These are phyloP conservation scores for Mortierella sp. DNA, from an alignment of 371 early-diverging fungal genomes.

Conservation along the genomic window DNA sequence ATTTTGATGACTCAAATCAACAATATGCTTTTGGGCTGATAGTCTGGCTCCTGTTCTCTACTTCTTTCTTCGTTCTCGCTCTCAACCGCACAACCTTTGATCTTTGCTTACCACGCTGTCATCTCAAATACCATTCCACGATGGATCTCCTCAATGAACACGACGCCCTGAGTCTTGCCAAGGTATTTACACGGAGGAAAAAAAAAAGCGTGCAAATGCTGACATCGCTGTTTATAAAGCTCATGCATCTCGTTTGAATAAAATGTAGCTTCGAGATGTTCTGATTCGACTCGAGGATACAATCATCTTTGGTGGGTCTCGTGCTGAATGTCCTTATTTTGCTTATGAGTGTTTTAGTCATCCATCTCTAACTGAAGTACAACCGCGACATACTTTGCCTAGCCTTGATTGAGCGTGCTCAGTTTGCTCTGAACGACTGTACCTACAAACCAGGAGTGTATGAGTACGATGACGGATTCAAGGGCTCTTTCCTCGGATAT, in stretches of 20 bases:
- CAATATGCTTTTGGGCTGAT: too few species aligned
- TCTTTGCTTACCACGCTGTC: not conserved
- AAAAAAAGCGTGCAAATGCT: too few species aligned
- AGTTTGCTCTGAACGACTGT: slow-evolving; percentile 85
- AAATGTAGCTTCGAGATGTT: slow-evolving; percentile 72
- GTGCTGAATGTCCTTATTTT: not conserved
- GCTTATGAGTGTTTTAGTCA: not conserved
- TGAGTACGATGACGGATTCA: slow-evolving; percentile 70
- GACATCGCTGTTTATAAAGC: not conserved
- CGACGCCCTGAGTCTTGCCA: slow-evolving; percentile 51
- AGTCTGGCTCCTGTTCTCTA: too few species aligned
- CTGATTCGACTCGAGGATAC: slow-evolving; percentile 94
- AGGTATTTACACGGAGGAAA: too few species aligned
- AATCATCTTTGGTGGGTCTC: slow-evolving; percentile 88
- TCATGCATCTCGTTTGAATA: not conserved
- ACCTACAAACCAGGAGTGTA: slow-evolving; percentile 82
- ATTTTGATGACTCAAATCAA: slow-evolving; percentile 6
- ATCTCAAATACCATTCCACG: not conserved
- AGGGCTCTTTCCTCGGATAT: slow-evolving; percentile 88
- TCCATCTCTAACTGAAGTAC: not conserved
- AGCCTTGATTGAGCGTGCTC: slow-evolving; percentile 94
- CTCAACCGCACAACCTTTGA: not conserved
- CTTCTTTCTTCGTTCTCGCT: not conserved
- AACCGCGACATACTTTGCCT: not conserved
- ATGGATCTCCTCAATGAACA: slow-evolving; percentile 64